phyloP scores from a whole-genome alignment of 2,329 filamentous ascomycete genomes.

The Trichoderma endophyticum region DNA sequence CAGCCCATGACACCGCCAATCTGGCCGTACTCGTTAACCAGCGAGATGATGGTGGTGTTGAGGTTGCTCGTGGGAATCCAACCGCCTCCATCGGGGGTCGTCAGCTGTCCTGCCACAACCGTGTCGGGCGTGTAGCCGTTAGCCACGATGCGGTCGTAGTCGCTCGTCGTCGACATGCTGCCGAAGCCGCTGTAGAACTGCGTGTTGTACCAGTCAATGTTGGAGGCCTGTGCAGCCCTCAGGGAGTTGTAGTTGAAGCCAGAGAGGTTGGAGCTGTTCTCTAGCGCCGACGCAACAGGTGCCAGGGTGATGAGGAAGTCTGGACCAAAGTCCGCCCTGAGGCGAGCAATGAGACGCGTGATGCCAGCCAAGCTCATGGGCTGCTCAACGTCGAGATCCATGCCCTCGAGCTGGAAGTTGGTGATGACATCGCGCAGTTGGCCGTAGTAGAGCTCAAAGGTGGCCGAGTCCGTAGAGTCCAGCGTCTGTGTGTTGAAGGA shows the following conservation, averaged over 20 bases:
- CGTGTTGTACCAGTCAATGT: slow-evolving; percentile 78
- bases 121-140: slow-evolving; percentile 65
- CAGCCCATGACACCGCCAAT: slow-evolving; percentile 89
- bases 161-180: slow-evolving; percentile 38
- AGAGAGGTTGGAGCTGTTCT: slow-evolving; percentile 60
- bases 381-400: slow-evolving; percentile 78
- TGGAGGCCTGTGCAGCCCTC: slow-evolving; percentile 57
- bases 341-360: slow-evolving; percentile 61
- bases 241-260: slow-evolving; percentile 75
- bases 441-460: slow-evolving; percentile 70
- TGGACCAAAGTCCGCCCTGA: slow-evolving; percentile 64
- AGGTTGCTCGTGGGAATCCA: slow-evolving; percentile 45
- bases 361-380: slow-evolving; percentile 63
- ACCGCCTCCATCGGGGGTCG: slow-evolving; percentile 60
- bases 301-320: slow-evolving; percentile 74
- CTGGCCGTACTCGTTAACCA: slow-evolving; percentile 51
- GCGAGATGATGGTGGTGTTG: slow-evolving; percentile 38
- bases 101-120: slow-evolving; percentile 77
- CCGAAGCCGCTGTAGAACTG: slow-evolving; percentile 92
- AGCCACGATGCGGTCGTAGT: slow-evolving; percentile 46
- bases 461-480: slow-evolving; percentile 48
- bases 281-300: slow-evolving; percentile 72
- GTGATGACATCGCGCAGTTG: slow-evolving; percentile 65
- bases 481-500: slow-evolving; percentile 52
- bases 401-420: slow-evolving; percentile 58